phyloP scores from a whole-genome alignment of 306 rosid species.

The Gynostemma pentaphyllum region DNA sequence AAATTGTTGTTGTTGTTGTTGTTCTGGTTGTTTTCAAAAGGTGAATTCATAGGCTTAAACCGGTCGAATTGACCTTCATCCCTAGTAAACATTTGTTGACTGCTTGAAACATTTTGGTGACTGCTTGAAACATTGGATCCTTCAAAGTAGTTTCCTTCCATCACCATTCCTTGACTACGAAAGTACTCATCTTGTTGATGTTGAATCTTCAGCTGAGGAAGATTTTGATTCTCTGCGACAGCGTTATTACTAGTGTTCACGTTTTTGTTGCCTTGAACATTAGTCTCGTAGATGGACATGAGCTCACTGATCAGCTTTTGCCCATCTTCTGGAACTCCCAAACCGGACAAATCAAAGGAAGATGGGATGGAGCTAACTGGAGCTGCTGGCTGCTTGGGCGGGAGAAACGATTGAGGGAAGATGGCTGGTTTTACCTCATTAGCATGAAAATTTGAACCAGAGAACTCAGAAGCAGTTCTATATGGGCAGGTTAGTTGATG shows the following conservation, averaged over 20 bases:
- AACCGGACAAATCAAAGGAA: constrained; percentile 31
- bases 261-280: constrained; percentile 27
- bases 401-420: constrained; percentile 34
- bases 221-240: constrained; percentile 24
- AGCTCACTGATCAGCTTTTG: constrained; percentile 50
- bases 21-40: constrained; percentile 24
- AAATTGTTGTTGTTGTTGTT: constrained; percentile 26
- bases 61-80: constrained; percentile 44
- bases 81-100: constrained; percentile 22
- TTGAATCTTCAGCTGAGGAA: constrained; percentile 23
- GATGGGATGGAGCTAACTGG: constrained; percentile 29
- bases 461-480: constrained; percentile 18
- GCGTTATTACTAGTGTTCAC: constrained; percentile 8
- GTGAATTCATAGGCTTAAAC: constrained; percentile 30
- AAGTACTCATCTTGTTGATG: constrained; percentile 32
- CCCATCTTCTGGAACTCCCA: constrained; percentile 50
- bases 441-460: constrained; percentile 29
- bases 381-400: constrained; percentile 23
- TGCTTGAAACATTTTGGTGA: constrained; percentile 23
- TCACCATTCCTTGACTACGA: constrained; percentile 28
- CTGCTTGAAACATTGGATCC: constrained; percentile 23
- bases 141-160: constrained; percentile 34
- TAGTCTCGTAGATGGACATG: constrained; percentile 38
- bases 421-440: constrained; percentile 46
- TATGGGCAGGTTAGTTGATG: constrained; percentile 44